Base-by-base conservation (phyloP, 345 rosid genomes). In the Pseudoturritis turrita region DNA sequence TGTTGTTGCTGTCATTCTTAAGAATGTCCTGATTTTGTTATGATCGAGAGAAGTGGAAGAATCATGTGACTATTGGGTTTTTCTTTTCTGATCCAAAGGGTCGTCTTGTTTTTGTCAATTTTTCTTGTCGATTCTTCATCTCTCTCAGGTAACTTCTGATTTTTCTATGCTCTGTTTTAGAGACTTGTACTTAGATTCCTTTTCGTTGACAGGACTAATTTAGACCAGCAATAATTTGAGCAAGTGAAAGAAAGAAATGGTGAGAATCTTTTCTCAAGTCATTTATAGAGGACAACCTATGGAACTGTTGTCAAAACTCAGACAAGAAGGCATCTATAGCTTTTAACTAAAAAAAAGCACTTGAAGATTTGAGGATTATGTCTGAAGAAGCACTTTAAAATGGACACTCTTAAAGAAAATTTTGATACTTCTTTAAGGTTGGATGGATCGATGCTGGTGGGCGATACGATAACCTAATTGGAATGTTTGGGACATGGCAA, bases 401-500 rank as follows among this genome's bases (percentile, higher is more conserved):
- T n/a, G n/a, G n/a, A n/a, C n/a, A n/a, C n/a, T n/a, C n/a, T n/a
- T 35, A 35, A 9, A 35, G 10, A 45, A 18, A 45, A 10, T 45
- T 45, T 1, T n/a, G 0, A 13, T 1, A 12, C 74, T 11, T 58
- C 41, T 25, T 44, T 82, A 5, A 90, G 96, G 96, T 90, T 62
- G 96, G 96, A 57, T 82, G 88, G 15, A 83, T 88, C 69, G 91
- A 85, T 68, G 96, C 90, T 57, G 91, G 96, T 46, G 96, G 94
- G 6, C 86, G 94, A 15, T 88, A 90, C 22, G 96, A 90, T 80
- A 84, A 86, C 73, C 87, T 90, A 52, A 84, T 88, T 3, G 96
- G 89, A 78, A 90, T 82, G 83, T 86, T 86, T 68, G 91, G 96
- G 62, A 69, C 84, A n/a, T 82, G 85, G 80, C 86, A 83, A 79